Evolutionary conservation across 148 eudicot genomes (phyloP).

Genomic region (Beta vulgaris): DNA sequence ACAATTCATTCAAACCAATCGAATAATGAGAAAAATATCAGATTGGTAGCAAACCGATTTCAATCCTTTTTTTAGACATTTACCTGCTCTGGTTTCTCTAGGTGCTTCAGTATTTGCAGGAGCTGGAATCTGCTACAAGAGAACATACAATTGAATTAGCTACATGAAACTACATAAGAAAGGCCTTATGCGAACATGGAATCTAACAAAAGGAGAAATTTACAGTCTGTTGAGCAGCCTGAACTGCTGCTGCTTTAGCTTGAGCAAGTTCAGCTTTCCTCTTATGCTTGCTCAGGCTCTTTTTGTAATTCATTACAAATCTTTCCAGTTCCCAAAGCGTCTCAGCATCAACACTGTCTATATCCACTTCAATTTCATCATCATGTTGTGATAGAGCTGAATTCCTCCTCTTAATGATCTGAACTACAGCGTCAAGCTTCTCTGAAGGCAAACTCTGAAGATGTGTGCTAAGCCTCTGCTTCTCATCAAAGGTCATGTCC

Average conservation of each 20-base stretch:
- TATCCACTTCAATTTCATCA: conserved; percentile 92
- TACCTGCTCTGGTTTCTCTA: conserved; percentile 49
- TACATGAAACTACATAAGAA: background rate
- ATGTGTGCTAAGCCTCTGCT: conserved; percentile 78
- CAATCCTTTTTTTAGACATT: background rate
- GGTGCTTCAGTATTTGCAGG: conserved; percentile 32
- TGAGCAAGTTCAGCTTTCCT: conserved; percentile 75
- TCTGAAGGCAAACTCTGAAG: conserved; percentile 80
- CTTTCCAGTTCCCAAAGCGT: conserved; percentile 96
- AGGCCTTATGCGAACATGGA: background rate
- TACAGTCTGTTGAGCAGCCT: conserved; percentile 36
- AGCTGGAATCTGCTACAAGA: conserved; percentile 44
- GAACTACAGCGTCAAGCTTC: conserved; percentile 73
- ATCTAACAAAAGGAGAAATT: conserved; percentile 7
- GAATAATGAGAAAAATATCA: background rate
- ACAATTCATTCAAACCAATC: conserved; percentile 11
- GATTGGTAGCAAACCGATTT: background rate
- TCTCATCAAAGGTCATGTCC: conserved; percentile 91
- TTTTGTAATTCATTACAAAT: conserved; percentile 82
- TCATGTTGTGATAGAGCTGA: conserved; percentile 69
- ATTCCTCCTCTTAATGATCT: conserved; percentile 75
- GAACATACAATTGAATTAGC: conserved; percentile 1
- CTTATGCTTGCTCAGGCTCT: conserved; percentile 78
- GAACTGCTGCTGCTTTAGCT: conserved; percentile 43
- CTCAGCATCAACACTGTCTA: conserved; percentile 81